Base-by-base conservation (phyloP, 352 stramenopile species). In the Phytopythium boreale region DNA sequence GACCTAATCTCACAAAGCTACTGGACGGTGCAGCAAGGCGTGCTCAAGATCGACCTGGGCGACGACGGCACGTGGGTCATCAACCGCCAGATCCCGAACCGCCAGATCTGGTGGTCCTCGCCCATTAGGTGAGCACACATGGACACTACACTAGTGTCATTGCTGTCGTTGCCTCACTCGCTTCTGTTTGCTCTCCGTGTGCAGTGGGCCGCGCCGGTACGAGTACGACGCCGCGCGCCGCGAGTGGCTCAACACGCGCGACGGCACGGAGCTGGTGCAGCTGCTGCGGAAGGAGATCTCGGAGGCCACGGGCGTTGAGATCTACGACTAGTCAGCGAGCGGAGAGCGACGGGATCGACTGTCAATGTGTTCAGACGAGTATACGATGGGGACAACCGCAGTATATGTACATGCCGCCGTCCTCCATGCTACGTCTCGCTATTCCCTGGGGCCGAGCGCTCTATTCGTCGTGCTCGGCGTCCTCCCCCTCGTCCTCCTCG, bases 51-150 rank as follows among this genome's bases (percentile, higher is more conserved):
- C 56, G 87, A 95, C 50, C 77, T 99, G 27, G 94, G 93, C 47
- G 84, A 95, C 27, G 78, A 97, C 68, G 96, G 96, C 62, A 98
- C 93, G 51, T 99, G 93, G 90, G 97, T 99, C 34, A 86, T 99
- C 64, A 99, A 99, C 78, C 98, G 98, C 68, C 97, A 99, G 74
- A 97, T 97, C 43, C 97, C 97, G 5, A 99, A 99, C 80, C 82
- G 88, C 43, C 96, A 99, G 75, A 94, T 98, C 61, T 98, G 95
- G 95, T 98, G 95, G 96, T 98, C 93, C 9, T 98, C 95, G 61
- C 97, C 97, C 4, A 82, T 98, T 65, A 98, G 89, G 85, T 92
- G 64, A 34, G 66, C 10, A 6, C 0, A 14, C 24, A 22, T 55
- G 9, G 22, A 34, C 2, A 14, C 24, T 12, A 36, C n/a, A n/a